Evolutionary conservation across 225 moss, liverwort and hornwort species (phyloP), one percentile per base, ranked within the genome.

Genomic region (Asterella californica): DNA sequence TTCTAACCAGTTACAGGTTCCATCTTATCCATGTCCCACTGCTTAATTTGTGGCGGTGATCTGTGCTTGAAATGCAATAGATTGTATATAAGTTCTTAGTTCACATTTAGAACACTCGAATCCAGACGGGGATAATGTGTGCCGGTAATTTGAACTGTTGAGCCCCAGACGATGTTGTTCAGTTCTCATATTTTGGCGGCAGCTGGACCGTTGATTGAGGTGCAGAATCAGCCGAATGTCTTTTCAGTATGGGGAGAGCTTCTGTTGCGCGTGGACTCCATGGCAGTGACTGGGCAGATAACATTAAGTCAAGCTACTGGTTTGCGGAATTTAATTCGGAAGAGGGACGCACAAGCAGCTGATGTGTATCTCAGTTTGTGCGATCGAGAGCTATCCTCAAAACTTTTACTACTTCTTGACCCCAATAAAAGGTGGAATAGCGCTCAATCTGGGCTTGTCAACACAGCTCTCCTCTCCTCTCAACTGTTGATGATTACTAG

Each of bases 301-400:
- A 89, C 86, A 60, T 75, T 79, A 79, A 88, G 86, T 72, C 89
- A 91, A 82, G 88, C 88, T 32, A 81, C 83, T 54, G 83, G 84
- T 81, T 70, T 92, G 69, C 86, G 92, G 38, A 87, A 89, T 48
- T 89, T 92, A 38, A 85, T 88, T 46, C 84, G 79, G 75, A 83
- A 88, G 73, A 91, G 92, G 76, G 91, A 92, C 85, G 88, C 91
- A 71, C 90, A 91, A 82, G 83, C 90, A 84, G 90, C 88, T n/a
- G 91, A 92, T 79, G 74, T 91, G 60, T 91, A 85, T 78, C 53
- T 78, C 70, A 85, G 82, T 70, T 72, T 88, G 69, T 75, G 34
- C 69, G 85, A 91, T 74, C 79, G 73, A 61, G 92, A 90, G 78
- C 86, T 92, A 78, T 83, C 88, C 57, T 80, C 84, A 22, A 78